Percentiles rank a stretch among this genome's conserved stretches.
Conservation (phyloP, 176 grass and related monocot genomes). For the Ensete ventricosum region DNA sequence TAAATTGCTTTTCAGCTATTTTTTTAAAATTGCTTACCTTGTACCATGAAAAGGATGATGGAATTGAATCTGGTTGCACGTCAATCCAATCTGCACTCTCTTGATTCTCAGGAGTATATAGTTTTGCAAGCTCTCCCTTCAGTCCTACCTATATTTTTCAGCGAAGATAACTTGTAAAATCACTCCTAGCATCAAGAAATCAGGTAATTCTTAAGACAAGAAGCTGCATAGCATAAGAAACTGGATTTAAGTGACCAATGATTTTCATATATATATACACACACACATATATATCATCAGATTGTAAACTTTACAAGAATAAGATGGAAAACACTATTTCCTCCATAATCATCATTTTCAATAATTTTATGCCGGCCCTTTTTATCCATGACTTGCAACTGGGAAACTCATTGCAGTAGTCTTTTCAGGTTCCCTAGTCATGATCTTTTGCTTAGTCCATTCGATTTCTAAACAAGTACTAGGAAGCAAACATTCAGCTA, state of each 20-base stretch:
- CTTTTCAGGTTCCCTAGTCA: too few relatives aligned
- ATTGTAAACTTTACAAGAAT: too few relatives aligned
- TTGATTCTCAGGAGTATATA: slow-evolving; percentile 69
- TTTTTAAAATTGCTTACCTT: slow-evolving; percentile 39
- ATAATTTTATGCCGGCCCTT: too few relatives aligned
- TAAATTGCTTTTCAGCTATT: too few relatives aligned
- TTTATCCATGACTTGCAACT: too few relatives aligned
- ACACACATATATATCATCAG: too few relatives aligned
- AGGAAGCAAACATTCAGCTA: too few relatives aligned
- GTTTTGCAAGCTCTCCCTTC: slow-evolving; percentile 61
- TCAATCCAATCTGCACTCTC: slow-evolving; percentile 45
- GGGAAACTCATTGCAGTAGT: too few relatives aligned
- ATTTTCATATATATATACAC: neutral
- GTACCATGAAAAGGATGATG: slow-evolving; percentile 78
- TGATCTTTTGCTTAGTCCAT: too few relatives aligned
- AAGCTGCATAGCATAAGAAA: neutral
- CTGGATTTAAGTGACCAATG: neutral
- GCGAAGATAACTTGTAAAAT: neutral
- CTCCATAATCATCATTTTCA: too few relatives aligned
- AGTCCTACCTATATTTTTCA: slow-evolving; percentile 54
- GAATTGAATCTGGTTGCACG: slow-evolving; percentile 35
- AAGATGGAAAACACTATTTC: too few relatives aligned
- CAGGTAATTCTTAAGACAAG: neutral
- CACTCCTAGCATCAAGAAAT: neutral
- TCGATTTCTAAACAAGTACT: too few relatives aligned